Base-by-base conservation (phyloP, 805 yeast species). In the Lachancea sp. region DNA sequence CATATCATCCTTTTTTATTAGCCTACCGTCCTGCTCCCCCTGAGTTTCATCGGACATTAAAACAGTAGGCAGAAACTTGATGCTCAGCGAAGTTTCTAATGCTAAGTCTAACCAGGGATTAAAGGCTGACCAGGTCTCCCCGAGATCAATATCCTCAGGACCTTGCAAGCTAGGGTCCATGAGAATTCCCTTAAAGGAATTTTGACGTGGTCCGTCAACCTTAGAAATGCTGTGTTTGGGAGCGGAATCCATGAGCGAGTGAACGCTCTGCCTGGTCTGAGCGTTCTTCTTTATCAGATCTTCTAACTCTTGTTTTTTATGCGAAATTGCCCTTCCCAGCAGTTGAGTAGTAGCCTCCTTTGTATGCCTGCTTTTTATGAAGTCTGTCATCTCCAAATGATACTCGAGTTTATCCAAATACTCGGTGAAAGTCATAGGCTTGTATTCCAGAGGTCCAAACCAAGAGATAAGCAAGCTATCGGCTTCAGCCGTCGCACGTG, bases 361-460 rank as follows among this genome's bases (percentile, higher is more conserved):
- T 4, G 49, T 50, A 15, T 49, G 48, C 31, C 51, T 49, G 13
- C 48, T 49, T 15, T 48, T 45, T 19, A 60, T 44, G n/a, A 54
- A 43, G 8, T 54, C 61, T 15, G 46, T 43, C 58, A 58, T 58
- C 23, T 55, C 54, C 23, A 60, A 30, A 38, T 54, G 52, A 33
- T 52, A 59, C 24, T 62, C 64, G n/a, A 62, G 34, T 30, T 49
- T 52, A 39, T 58, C 60, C 30, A 62, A 38, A 42, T 54, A 69
- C 25, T 68, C 77, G 8, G 56, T 48, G 19, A 67, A 65, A 8
- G 60, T 40, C 61, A 79, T 73, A 3, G 87, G 83, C 31, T 61
- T 65, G 55, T 70, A 72, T 29, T 71, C 70, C 45, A 67, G 58
- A 4, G 86, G 85, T 0, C 89, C 89, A 56, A 73, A 78, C 88